Conservation (phyloP, 805 yeast species). For the Cyberlindnera petersonii region DNA sequence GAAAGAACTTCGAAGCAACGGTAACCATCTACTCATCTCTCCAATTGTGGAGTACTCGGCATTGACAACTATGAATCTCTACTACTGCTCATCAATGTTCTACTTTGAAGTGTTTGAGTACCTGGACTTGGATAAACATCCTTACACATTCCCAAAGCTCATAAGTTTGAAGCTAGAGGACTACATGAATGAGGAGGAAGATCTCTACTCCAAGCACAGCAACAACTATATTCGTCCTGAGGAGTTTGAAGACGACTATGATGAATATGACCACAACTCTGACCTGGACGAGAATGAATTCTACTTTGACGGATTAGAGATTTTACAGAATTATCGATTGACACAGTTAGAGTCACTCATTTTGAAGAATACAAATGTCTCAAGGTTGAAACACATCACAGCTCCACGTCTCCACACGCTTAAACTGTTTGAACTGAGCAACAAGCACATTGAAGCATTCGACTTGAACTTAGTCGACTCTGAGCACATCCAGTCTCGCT, state of each 20-base stretch:
- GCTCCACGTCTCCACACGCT: conserved; percentile 16
- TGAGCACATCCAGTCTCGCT: conserved; percentile 7
- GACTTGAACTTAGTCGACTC: conserved; percentile 20
- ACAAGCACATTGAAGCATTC: conserved; percentile 24
- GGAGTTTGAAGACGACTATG: conserved; percentile 21
- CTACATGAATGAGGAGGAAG: conserved; percentile 28
- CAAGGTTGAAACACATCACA: conserved; percentile 16
- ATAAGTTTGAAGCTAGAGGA: conserved; percentile 21
- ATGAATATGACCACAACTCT: conserved; percentile 32
- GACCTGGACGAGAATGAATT: conserved; percentile 34
- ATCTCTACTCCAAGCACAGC: conserved; percentile 20
- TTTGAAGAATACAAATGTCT: conserved; percentile 24
- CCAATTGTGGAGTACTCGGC: conserved; percentile 15
- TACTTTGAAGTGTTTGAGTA: conserved; percentile 21
- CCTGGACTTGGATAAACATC: conserved; percentile 13
- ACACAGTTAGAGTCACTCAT: conserved; percentile 14
- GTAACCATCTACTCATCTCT: conserved; percentile 21
- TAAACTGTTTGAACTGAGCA: conserved; percentile 22
- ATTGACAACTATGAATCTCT: conserved; percentile 16
- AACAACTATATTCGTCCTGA: conserved; percentile 22
- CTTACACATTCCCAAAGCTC: conserved; percentile 16
- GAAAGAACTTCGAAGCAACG: conserved; percentile 18
- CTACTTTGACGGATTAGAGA: conserved; percentile 34
- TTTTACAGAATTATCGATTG: conserved; percentile 18
- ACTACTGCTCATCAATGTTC: conserved; percentile 26